A percentile compares a stretch with the other conserved stretches of the same genome.
Conservation (phyloP, 2,329 filamentous ascomycete genomes). For the Plenodomus tracheiphilus region DNA sequence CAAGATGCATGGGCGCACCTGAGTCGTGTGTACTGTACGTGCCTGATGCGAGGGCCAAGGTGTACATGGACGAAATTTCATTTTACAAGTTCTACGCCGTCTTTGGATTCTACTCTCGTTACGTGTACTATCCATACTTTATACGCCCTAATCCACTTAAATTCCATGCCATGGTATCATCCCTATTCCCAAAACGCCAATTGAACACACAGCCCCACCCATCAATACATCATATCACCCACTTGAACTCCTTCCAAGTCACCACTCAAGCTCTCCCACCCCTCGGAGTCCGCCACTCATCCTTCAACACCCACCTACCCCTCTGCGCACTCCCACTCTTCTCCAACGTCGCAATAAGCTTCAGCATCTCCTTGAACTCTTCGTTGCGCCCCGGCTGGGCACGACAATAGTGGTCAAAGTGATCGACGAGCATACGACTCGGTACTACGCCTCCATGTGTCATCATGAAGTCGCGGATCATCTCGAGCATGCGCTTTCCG, state of each 20-base stretch:
- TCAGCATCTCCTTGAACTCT: conserved; percentile 81
- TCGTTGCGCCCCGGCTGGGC: conserved; percentile 65
- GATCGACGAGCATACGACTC: conserved; percentile 84
- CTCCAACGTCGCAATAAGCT: conserved; percentile 73
- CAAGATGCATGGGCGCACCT: no score
- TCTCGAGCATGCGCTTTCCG: conserved; percentile 50
- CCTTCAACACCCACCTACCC: conserved; percentile 63
- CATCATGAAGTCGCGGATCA: conserved; percentile 77
- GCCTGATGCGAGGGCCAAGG: no score
- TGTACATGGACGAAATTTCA: no score
- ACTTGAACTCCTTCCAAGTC: no score
- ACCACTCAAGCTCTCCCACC: conserved; percentile 3
- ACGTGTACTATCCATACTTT: neutral
- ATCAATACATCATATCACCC: neutral
- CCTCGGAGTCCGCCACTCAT: conserved; percentile 48
- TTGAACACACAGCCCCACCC: neutral
- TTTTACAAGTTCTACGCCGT: no score
- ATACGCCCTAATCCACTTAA: no score
- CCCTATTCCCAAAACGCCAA: neutral
- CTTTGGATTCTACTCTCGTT: neutral
- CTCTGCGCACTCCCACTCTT: conserved; percentile 52
- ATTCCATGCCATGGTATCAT: conserved; percentile 1
- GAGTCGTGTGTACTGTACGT: no score
- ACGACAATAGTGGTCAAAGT: conserved; percentile 81
- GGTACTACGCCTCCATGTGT: conserved; percentile 77